Conservation (phyloP, 1,284 basidiomycete genomes). For the Irpex lacteus region DNA sequence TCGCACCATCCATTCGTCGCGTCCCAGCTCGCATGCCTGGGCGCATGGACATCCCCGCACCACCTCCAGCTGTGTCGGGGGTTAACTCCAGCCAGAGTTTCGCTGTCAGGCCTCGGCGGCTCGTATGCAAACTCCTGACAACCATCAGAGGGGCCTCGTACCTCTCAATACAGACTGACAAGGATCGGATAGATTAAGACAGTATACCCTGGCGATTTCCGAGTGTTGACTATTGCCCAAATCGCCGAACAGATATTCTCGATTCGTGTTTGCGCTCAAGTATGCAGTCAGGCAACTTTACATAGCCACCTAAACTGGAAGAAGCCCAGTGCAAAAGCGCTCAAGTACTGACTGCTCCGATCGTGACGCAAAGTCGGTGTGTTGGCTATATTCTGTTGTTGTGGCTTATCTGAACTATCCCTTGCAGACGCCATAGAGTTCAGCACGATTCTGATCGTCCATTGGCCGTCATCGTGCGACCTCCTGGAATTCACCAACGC, state of each 20-base stretch:
- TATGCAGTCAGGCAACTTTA: not conserved
- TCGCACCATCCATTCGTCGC: not conserved
- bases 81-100: no score
- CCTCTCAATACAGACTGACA: not conserved
- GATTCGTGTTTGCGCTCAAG: not conserved
- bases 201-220: not conserved
- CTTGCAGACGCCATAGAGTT: not conserved
- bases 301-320: not conserved
- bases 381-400: not conserved
- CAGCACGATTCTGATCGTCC: not conserved
- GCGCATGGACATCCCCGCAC: not conserved
- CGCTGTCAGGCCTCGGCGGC: not conserved
- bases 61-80: not conserved
- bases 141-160: not conserved
- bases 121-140: not conserved
- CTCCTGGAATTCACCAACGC: no score
- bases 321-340: no score
- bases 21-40: not conserved
- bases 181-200: not conserved
- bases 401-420: no score
- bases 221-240: not conserved
- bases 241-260: not conserved
- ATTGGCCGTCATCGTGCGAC: not conserved
- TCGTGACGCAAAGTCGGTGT: not conserved
- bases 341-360: not conserved